Evolutionary conservation across 805 yeast species (phyloP).

Genomic region (Candida palmyrensis): DNA sequence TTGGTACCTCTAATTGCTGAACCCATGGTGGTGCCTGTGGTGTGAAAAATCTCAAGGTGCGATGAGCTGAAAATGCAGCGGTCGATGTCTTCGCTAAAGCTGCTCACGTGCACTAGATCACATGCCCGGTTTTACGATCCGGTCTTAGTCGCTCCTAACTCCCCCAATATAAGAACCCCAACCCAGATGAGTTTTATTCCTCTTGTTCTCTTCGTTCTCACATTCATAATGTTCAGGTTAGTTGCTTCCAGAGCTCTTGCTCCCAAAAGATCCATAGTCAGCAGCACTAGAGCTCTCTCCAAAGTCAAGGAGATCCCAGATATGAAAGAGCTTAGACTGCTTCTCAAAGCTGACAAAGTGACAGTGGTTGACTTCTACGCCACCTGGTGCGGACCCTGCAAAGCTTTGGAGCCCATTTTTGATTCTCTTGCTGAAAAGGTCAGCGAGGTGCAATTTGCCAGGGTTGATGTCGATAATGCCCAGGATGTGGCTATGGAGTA

Average conservation of each 20-base stretch:
- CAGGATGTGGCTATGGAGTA: conserved; percentile 56
- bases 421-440: conserved; percentile 27
- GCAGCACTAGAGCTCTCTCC: conserved; percentile 7
- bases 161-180: no score
- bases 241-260: no score
- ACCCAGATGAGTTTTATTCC: no score
- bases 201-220: no score
- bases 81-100: conserved; percentile 6
- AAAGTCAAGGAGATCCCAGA: conserved; percentile 25
- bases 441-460: conserved; percentile 54
- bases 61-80: conserved; percentile 8
- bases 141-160: no score
- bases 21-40: conserved; percentile 11
- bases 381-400: conserved; percentile 44
- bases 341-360: conserved; percentile 21
- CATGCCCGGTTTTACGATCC: no score
- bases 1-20: conserved; percentile 25
- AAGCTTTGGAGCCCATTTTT: conserved; percentile 35
- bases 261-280: no score
- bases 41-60: conserved; percentile 10
- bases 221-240: no score
- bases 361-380: conserved; percentile 38
- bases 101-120: no score
- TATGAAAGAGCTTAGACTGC: conserved; percentile 19
- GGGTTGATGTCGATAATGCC: conserved; percentile 66